A percentile compares a stretch with the other conserved stretches of the same genome.
Evolutionary conservation across 2,329 filamentous ascomycete species (phyloP).

Genomic region (Colletotrichum godetiae): DNA sequence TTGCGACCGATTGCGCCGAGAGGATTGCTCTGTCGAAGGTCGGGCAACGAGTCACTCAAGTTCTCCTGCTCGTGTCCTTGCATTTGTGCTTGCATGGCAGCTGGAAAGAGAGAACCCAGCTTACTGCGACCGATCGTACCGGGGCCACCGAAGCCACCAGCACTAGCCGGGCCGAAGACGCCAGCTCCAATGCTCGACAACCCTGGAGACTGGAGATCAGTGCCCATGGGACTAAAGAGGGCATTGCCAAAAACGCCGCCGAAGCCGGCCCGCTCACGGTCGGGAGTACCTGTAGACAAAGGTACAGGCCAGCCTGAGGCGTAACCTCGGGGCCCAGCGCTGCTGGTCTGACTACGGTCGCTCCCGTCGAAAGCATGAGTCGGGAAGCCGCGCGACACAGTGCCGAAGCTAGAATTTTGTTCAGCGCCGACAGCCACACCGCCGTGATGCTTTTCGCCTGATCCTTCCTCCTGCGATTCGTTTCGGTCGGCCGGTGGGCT

Average conservation of each 20-base stretch:
- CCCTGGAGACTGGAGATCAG: slow-evolving; percentile 80
- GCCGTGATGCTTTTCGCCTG: slow-evolving; percentile 59
- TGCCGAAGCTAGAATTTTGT: slow-evolving; percentile 62
- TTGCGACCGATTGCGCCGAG: slow-evolving; percentile 76
- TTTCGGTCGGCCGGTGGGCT: slow-evolving; percentile 83
- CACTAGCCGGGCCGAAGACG: slow-evolving; percentile 74
- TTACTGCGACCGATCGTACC: slow-evolving; percentile 84
- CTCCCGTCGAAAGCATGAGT: slow-evolving; percentile 73
- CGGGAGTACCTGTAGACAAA: slow-evolving; percentile 74
- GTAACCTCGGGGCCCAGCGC: slow-evolving; percentile 82
- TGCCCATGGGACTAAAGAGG: slow-evolving; percentile 78
- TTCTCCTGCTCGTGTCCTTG: slow-evolving; percentile 75
- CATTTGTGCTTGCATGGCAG: slow-evolving; percentile 92
- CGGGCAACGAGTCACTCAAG: slow-evolving; percentile 66
- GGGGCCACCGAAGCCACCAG: slow-evolving; percentile 64
- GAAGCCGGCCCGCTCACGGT: slow-evolving; percentile 69
- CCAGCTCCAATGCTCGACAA: slow-evolving; percentile 71
- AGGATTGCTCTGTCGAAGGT: slow-evolving; percentile 70
- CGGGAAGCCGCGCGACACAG: slow-evolving; percentile 62
- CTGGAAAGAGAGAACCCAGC: slow-evolving; percentile 87
- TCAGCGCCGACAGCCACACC: slow-evolving; percentile 60
- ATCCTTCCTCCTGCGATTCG: slow-evolving; percentile 70
- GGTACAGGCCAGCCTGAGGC: slow-evolving; percentile 71
- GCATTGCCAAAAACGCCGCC: slow-evolving; percentile 79
- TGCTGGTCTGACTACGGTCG: slow-evolving; percentile 94